Base-by-base conservation (phyloP, 805 yeast genomes). In the Spathaspora girioi region DNA sequence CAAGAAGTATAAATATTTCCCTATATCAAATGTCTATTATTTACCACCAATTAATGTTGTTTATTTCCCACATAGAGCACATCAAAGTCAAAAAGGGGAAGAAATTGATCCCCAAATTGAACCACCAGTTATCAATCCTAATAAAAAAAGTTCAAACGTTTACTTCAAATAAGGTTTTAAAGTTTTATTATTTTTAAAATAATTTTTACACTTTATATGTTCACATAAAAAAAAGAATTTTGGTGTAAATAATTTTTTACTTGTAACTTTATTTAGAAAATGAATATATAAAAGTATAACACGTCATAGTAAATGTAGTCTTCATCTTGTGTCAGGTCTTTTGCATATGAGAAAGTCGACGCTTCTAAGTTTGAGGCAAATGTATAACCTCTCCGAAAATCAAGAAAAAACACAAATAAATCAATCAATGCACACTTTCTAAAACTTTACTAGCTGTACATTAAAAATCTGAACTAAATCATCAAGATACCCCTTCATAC, bases 21-120 rank as follows among this genome's bases (percentile, higher is more conserved):
- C 82, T 2, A 73, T 79, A 45, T 75, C 76, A 51, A 69, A 69
- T 51, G 80, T 78, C 26, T 79, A 79, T 57, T 79, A 78, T 62
- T 61, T 77, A 49, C 82, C 82, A 6, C 83, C 83, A 2, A 78
- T 79, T 38, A 80, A 79, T 59, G 81, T 75, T 44, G 83, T 79
- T 5, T 79, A 79, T 58, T 75, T 80, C 51, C 83, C 83, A 1
- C 83, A 79, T 58, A 70, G 81, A 5, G 82, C 77, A 6, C 83
- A 80, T 56, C 83, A 57, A 42, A 35, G 44, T 18, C 54, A 56
- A 47, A 38, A 46, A 45, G 40, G 40, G 14, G 47, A 58, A 48
- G 49, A 46, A 11, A 29, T 43, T 23, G 52, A 45, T n/a, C 43
- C 51, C 12, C 59, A 52, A 17, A 49, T 55, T 2, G 50, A 52